Conservation (phyloP, 2,329 filamentous ascomycete genomes). For the Diaporthe australafricana region DNA sequence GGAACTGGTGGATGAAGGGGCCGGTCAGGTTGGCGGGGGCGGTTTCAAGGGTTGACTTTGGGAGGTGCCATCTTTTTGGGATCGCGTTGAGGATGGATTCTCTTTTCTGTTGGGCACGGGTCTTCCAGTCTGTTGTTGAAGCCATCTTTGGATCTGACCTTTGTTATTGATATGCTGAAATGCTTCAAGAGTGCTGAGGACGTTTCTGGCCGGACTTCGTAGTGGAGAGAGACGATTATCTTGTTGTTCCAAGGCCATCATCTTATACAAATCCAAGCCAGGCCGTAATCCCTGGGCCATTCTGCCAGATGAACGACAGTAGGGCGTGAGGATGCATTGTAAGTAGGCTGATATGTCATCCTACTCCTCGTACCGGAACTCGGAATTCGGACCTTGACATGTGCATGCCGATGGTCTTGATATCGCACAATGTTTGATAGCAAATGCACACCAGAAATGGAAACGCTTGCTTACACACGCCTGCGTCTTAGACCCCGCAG, state of each 20-base stretch:
- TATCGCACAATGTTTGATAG: background rate
- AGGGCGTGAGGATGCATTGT: background rate
- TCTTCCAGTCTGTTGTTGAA: background rate
- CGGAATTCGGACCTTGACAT: too few species aligned
- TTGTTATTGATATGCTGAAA: background rate
- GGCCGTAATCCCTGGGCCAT: background rate
- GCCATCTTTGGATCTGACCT: background rate
- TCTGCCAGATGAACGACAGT: background rate
- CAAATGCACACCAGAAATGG: background rate
- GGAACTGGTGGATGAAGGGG: constrained; percentile 13
- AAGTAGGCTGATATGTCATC: background rate
- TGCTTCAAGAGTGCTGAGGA: too few species aligned
- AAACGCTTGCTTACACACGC: background rate
- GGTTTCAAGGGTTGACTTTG: background rate
- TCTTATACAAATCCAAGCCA: background rate
- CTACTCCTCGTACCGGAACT: background rate
- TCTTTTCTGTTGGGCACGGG: background rate
- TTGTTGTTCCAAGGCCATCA: background rate
- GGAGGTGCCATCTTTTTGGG: background rate
- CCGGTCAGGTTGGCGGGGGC: background rate
- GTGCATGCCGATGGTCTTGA: background rate
- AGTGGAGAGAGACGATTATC: background rate
- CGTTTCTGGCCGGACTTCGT: background rate
- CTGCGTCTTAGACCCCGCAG: background rate
- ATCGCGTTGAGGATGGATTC: background rate